Percentiles rank a stretch among this genome's conserved stretches.
These are phyloP conservation scores for Lotus japonicus DNA, from an alignment of 306 rosid species.

Conservation along the genomic window DNA sequence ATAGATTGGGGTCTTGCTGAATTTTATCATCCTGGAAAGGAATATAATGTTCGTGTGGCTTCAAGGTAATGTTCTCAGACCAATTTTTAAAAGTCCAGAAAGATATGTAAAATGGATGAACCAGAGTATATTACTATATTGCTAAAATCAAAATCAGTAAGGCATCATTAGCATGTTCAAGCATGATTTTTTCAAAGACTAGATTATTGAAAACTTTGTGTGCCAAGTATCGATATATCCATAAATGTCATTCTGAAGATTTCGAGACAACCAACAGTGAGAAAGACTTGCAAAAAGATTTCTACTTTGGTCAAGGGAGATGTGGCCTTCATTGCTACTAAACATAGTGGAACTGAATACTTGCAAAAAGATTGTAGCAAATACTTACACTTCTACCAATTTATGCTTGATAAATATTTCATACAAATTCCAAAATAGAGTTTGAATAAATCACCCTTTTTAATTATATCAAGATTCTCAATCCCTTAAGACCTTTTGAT, in stretches of 20 bases:
- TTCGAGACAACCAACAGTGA: no score
- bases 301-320: no score
- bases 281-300: no score
- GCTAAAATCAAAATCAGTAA: neutral
- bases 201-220: neutral
- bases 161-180: neutral
- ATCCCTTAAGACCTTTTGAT: neutral
- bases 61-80: slow-evolving; percentile 48
- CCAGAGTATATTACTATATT: neutral
- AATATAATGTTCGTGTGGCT: slow-evolving; percentile 86
- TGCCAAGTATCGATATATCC: neutral
- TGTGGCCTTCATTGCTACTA: no score
- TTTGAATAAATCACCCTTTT: no score
- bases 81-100: neutral
- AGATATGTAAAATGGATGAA: slow-evolving; percentile 1
- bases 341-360: no score
- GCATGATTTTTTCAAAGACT: neutral
- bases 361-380: no score
- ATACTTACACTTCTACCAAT: no score
- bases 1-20: slow-evolving; percentile 96
- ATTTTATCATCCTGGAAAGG: slow-evolving; percentile 88
- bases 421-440: no score
- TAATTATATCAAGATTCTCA: neutral
- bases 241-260: no score
- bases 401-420: no score